Evolutionary conservation across 331 rosid species (phyloP).

Genomic region (Spiraea crenata): DNA sequence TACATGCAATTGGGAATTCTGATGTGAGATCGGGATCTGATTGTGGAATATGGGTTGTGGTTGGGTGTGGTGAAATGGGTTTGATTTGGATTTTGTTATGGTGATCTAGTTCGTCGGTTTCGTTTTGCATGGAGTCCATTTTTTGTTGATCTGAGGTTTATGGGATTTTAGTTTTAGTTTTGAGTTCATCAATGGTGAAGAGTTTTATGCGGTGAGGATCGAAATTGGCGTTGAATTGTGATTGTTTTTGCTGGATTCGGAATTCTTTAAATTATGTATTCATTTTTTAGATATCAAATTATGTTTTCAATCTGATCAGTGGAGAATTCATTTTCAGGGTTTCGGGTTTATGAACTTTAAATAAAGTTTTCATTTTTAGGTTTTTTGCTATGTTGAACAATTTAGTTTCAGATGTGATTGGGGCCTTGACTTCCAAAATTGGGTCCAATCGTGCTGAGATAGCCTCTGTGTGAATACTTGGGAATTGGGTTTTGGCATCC

Average conservation of each 20-base stretch:
- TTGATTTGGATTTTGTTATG: constrained; percentile 7
- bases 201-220: constrained; percentile 1
- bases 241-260: constrained; percentile 25
- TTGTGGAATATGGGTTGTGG: constrained; percentile 27
- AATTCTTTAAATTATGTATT: constrained; percentile 22
- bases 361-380: constrained; percentile 3
- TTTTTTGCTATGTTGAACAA: constrained; percentile 4
- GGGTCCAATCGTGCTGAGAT: constrained; percentile 16
- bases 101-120: constrained; percentile 7
- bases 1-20: constrained; percentile 17
- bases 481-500: not conserved
- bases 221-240: constrained; percentile 26
- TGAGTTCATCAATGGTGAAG: not conserved
- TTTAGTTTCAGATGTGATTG: constrained; percentile 17
- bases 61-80: constrained; percentile 11
- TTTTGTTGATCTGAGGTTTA: constrained; percentile 15
- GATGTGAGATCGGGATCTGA: constrained; percentile 54
- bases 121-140: not conserved
- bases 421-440: constrained; percentile 16
- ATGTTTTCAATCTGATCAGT: constrained; percentile 4
- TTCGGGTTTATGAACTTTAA: constrained; percentile 18
- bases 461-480: constrained; percentile 1
- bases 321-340: constrained; percentile 11
- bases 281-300: not conserved
- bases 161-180: not conserved